Conservation (phyloP, 2,329 filamentous ascomycete genomes). For the Didymella keratinophila region DNA sequence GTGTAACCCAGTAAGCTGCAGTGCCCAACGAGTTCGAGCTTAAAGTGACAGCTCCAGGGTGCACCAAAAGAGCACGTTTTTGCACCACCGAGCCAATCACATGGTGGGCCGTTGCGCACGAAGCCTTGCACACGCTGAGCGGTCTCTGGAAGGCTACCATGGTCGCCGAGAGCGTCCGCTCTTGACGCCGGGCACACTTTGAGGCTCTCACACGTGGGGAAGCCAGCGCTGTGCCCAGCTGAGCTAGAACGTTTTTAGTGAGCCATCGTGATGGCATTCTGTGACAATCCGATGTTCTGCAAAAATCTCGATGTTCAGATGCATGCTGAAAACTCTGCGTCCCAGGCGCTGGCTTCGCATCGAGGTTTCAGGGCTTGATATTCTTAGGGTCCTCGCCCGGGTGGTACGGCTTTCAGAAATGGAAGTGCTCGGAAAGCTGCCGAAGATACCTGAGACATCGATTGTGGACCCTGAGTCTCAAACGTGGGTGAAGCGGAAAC, state of each 20-base stretch:
- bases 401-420: neutral
- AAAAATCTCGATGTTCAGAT: constrained; percentile 12
- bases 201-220: constrained; percentile 21
- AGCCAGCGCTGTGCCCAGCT: constrained; percentile 8
- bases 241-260: constrained; percentile 11
- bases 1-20: constrained; percentile 2
- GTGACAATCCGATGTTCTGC: constrained; percentile 23
- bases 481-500: neutral
- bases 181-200: neutral
- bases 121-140: constrained; percentile 8
- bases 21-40: neutral
- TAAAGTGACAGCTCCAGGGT: constrained; percentile 6
- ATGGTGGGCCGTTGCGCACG: constrained; percentile 6
- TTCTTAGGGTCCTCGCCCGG: neutral
- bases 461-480: constrained; percentile 11
- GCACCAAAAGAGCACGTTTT: neutral
- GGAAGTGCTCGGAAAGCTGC: constrained; percentile 14
- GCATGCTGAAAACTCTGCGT: constrained; percentile 13
- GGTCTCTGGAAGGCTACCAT: constrained; percentile 7
- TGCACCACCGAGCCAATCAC: constrained; percentile 11
- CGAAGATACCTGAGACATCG: constrained; percentile 10
- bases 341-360: neutral
- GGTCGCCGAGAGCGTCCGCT: constrained; percentile 18
- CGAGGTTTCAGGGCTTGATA: neutral
- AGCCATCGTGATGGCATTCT: constrained; percentile 22